These are phyloP conservation scores for Fagopyrum homotropicum DNA, from an alignment of 148 eudicot genomes.

Conservation along the genomic window DNA sequence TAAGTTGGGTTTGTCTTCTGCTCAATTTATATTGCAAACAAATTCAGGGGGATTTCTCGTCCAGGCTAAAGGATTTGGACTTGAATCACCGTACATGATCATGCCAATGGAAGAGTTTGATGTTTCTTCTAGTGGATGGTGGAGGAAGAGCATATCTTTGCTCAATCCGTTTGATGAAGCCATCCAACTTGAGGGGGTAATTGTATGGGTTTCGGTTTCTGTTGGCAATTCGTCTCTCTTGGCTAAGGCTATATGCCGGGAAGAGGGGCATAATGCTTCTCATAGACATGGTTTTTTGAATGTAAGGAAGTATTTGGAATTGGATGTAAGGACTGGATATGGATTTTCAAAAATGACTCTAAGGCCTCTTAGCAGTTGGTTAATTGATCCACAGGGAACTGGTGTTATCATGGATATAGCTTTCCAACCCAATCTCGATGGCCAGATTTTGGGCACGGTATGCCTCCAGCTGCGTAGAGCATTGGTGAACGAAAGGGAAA, in stretches of 20 bases:
- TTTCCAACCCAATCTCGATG: conserved; percentile 28
- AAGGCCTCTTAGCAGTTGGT: conserved; percentile 59
- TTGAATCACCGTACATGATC: conserved; percentile 62
- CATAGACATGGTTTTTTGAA: conserved; percentile 15
- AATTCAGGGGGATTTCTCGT: conserved; percentile 80
- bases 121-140: conserved; percentile 47
- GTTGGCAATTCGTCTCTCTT: conserved; percentile 30
- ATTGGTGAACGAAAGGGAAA: conserved; percentile 32
- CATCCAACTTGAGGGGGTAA: conserved; percentile 60
- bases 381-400: conserved; percentile 40
- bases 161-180: conserved; percentile 61
- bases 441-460: conserved; percentile 42
- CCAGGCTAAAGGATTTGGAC: conserved; percentile 52
- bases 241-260: conserved; percentile 37
- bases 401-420: conserved; percentile 47
- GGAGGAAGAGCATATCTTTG: conserved; percentile 53
- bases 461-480: conserved; percentile 45
- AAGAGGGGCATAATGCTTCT: conserved; percentile 24
- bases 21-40: conserved; percentile 67
- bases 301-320: conserved; percentile 28
- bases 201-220: conserved; percentile 42
- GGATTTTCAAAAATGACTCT: conserved; percentile 35
- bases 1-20: conserved; percentile 59
- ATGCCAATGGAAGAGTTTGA: conserved; percentile 37
- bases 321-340: conserved; percentile 26